These are phyloP conservation scores for Didymella lethalis DNA, from an alignment of 2,329 filamentous ascomycete genomes.

Conservation along the genomic window DNA sequence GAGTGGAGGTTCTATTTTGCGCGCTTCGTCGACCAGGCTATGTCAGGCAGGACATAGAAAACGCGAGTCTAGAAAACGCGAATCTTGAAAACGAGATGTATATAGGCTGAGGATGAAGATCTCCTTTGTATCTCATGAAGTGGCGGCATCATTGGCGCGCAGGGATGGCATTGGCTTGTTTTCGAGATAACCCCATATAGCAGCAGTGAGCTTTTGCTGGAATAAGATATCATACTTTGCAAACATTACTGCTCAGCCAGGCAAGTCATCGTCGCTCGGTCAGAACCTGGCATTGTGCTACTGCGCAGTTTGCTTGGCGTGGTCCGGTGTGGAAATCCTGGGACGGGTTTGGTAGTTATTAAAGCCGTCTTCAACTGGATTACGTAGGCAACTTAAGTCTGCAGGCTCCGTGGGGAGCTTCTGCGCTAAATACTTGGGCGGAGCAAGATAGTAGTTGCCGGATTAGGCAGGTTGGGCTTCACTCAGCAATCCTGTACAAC, in stretches of 20 bases:
- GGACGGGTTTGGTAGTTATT: no score
- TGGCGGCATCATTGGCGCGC: constrained; percentile 22
- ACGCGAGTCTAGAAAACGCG: neutral
- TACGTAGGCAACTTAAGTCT: no score
- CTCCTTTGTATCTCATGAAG: constrained; percentile 19
- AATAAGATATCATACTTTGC: constrained; percentile 11
- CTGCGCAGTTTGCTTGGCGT: no score
- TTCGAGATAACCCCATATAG: constrained; percentile 24
- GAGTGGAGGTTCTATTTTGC: constrained; percentile 58
- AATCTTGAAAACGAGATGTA: neutral
- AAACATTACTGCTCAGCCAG: neutral
- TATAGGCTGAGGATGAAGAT: neutral
- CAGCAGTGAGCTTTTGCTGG: constrained; percentile 18
- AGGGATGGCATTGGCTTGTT: constrained; percentile 23
- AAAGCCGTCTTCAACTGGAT: no score
- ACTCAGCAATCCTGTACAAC: no score
- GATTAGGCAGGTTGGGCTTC: no score
- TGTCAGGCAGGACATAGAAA: constrained; percentile 31
- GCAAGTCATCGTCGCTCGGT: no score
- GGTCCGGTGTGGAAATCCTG: no score
- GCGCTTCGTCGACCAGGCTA: constrained; percentile 51
- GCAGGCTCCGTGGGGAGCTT: no score
- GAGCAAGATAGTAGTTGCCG: no score
- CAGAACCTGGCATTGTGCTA: no score
- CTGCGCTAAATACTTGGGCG: no score